A percentile compares a stretch with the other conserved stretches of the same genome.
Conservation (phyloP, 2,329 filamentous ascomycete genomes). For the Ophiocordyceps sinensis region DNA sequence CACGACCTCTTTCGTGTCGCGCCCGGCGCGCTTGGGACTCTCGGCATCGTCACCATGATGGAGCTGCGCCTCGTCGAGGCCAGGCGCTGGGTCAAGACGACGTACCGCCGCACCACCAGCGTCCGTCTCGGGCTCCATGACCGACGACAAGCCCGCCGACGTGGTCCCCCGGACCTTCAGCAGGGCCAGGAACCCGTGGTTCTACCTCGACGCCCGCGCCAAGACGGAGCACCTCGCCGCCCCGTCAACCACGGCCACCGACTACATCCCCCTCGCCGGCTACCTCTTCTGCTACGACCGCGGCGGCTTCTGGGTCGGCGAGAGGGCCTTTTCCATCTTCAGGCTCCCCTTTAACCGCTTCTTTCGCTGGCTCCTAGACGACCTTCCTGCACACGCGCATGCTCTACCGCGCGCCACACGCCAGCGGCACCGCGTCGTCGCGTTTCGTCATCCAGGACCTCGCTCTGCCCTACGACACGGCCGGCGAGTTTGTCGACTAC, state of each 20-base stretch:
- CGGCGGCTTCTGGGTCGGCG: constrained; percentile 60
- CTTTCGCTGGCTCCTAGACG: constrained; percentile 55
- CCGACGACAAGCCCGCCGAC: constrained; percentile 31
- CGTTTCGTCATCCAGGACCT: constrained; percentile 58
- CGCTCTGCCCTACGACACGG: constrained; percentile 36
- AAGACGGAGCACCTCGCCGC: constrained; percentile 13
- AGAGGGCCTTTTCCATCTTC: constrained; percentile 54
- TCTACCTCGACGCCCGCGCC: constrained; percentile 54
- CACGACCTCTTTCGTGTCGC: constrained; percentile 50
- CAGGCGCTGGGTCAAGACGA: constrained; percentile 44
- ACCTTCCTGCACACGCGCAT: constrained; percentile 63
- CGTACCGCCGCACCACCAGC: constrained; percentile 41
- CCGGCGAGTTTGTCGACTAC: constrained; percentile 40
- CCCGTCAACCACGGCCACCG: constrained; percentile 16
- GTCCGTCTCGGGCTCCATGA: constrained; percentile 46
- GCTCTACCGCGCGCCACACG: constrained; percentile 59
- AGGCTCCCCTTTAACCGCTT: constrained; percentile 48
- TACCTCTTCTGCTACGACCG: constrained; percentile 68
- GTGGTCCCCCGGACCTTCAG: constrained; percentile 37
- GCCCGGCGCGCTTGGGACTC: constrained; percentile 51
- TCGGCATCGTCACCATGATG: constrained; percentile 53
- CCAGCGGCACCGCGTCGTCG: constrained; percentile 42
- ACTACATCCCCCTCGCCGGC: constrained; percentile 53
- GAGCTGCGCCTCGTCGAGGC: constrained; percentile 50
- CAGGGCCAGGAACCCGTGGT: constrained; percentile 56